Conservation (phyloP, 1,284 basidiomycete genomes). For the Abortiporus biennis region DNA sequence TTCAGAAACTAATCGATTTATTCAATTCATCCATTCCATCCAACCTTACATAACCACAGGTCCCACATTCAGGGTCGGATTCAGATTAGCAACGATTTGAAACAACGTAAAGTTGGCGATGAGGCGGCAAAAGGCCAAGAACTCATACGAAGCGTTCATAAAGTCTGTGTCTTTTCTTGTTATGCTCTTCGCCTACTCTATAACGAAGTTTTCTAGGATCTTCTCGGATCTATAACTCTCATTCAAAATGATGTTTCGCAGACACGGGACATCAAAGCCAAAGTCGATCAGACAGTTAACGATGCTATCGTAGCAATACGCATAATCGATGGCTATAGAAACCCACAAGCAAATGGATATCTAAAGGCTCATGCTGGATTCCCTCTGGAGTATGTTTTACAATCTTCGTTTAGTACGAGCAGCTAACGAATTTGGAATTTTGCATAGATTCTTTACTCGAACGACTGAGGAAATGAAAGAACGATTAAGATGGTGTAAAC, state of each 20-base stretch:
- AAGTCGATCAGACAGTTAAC: slow-evolving; percentile 71
- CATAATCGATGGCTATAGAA: slow-evolving; percentile 71
- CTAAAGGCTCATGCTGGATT: slow-evolving; percentile 73
- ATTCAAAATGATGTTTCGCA: slow-evolving; percentile 61
- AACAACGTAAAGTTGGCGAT: slow-evolving; percentile 67
- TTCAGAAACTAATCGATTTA: not conserved
- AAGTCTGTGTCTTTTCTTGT: slow-evolving; percentile 33
- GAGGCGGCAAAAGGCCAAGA: slow-evolving; percentile 70
- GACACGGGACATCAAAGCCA: slow-evolving; percentile 61
- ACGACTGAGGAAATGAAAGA: slow-evolving; percentile 68
- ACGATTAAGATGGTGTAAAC: slow-evolving; percentile 69
- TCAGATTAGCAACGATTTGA: slow-evolving; percentile 73
- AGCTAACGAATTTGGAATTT: not conserved
- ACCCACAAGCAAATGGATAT: slow-evolving; percentile 63
- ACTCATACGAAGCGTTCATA: slow-evolving; percentile 56
- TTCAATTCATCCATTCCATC: too few relatives aligned
- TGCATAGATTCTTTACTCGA: slow-evolving; percentile 62
- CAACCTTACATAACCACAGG: too few relatives aligned
- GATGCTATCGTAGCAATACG: slow-evolving; percentile 69
- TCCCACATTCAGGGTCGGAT: slow-evolving; percentile 73
- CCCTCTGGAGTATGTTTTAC: slow-evolving; percentile 63
- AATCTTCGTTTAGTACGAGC: not conserved
- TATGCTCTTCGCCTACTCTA: not conserved
- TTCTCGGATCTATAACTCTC: slow-evolving; percentile 54
- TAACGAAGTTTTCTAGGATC: slow-evolving; percentile 36